phyloP scores from a whole-genome alignment of 2,329 filamentous ascomycete species.

The Cercospora beticola region DNA sequence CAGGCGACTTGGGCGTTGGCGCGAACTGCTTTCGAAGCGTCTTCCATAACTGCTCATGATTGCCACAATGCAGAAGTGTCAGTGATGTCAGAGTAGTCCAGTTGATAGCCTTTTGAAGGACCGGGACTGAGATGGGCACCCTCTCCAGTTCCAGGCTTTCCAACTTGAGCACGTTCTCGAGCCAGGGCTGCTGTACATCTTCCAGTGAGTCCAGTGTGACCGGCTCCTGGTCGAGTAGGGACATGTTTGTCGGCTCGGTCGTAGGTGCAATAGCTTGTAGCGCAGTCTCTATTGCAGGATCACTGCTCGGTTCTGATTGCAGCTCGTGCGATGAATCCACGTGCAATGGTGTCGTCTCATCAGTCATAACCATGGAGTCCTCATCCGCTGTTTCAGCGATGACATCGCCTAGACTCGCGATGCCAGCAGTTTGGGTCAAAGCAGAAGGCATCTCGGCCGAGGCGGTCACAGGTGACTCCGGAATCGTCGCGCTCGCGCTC shows the following conservation, averaged over 20 bases:
- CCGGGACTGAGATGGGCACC: conserved; percentile 68
- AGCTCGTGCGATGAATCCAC: not conserved
- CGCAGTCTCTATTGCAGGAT: conserved; percentile 7
- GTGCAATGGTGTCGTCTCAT: not conserved
- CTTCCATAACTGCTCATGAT: conserved; percentile 75
- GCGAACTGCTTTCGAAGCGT: conserved; percentile 59
- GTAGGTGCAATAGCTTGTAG: conserved; percentile 7
- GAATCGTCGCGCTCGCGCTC: not conserved
- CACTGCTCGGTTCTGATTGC: not conserved
- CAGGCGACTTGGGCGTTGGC: conserved; percentile 39
- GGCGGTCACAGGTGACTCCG: conserved; percentile 5
- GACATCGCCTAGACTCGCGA: conserved; percentile 21
- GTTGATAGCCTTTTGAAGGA: conserved; percentile 70
- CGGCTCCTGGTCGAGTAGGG: conserved; percentile 2
- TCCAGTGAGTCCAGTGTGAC: conserved; percentile 18
- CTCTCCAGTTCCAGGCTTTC: conserved; percentile 73
- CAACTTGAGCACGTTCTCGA: conserved; percentile 63
- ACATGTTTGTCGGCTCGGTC: not conserved
- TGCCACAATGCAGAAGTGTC: conserved; percentile 70
- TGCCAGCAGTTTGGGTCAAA: conserved; percentile 12
- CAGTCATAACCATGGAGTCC: not conserved
- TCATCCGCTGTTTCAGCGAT: conserved; percentile 11
- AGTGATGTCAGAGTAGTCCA: conserved; percentile 70
- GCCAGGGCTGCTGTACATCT: conserved; percentile 38
- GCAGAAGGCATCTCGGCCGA: not conserved